These are phyloP conservation scores for Kwoniella newhampshirensis DNA, from an alignment of 768 basidiomycete genomes.

Conservation along the genomic window DNA sequence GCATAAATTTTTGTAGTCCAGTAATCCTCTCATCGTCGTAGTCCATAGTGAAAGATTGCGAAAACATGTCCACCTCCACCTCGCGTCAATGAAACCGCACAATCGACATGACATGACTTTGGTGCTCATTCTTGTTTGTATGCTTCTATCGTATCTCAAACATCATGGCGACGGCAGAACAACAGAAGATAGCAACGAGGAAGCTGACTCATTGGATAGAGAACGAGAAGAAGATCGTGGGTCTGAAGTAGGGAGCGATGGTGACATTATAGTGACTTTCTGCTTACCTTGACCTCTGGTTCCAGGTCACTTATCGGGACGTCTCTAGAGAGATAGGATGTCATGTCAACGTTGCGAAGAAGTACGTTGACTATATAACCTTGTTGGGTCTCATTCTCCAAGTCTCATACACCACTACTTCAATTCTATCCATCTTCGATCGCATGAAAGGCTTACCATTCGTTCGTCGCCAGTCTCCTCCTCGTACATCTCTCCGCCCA, in stretches of 20 bases:
- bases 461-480: constrained; percentile 15
- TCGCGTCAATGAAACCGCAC: too few species aligned
- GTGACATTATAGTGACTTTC: neutral
- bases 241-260: neutral
- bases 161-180: constrained; percentile 22
- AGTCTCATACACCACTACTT: too few species aligned
- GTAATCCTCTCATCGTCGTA: too few species aligned
- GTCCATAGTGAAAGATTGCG: neutral
- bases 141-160: neutral
- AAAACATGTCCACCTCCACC: constrained; percentile 9
- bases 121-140: too few species aligned
- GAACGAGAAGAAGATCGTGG: constrained; percentile 36
- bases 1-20: too few species aligned
- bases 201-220: constrained; percentile 42
- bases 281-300: neutral
- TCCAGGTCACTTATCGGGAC: constrained; percentile 45
- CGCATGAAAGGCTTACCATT: too few species aligned
- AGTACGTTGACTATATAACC: constrained; percentile 24
- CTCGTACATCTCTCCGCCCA: constrained; percentile 16
- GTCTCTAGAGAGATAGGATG: constrained; percentile 42
- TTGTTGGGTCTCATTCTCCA: too few species aligned
- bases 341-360: constrained; percentile 46
- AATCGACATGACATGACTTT: too few species aligned
- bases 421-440: too few species aligned
- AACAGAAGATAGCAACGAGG: constrained; percentile 22